Conservation (phyloP, 169 alveolate species). For the Plasmodium vivax region DNA sequence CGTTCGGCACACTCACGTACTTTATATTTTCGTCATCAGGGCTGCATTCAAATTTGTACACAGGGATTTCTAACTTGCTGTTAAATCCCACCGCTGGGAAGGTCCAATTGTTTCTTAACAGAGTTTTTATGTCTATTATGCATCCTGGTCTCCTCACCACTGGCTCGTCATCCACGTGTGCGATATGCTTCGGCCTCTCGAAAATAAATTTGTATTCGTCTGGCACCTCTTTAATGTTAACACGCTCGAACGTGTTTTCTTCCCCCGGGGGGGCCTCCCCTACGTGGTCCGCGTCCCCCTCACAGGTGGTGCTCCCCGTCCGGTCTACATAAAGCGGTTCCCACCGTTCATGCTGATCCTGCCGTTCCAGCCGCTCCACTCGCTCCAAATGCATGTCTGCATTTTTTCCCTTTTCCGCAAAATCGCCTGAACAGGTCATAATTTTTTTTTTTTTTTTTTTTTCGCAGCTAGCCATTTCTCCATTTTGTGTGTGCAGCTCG, state of each 20-base stretch:
- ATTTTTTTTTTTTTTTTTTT: conserved; percentile 3
- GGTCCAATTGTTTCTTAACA: conserved; percentile 85
- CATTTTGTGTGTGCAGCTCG: conserved; percentile 37
- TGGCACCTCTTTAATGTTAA: not conserved
- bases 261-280: not conserved
- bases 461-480: conserved; percentile 1
- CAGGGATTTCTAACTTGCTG: conserved; percentile 86
- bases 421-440: conserved; percentile 50
- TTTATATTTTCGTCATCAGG: conserved; percentile 73
- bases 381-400: not conserved
- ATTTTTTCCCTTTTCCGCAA: conserved; percentile 32
- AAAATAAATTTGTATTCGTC: conserved; percentile 59
- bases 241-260: not conserved
- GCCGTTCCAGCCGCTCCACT: not conserved
- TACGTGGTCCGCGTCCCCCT: not conserved
- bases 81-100: conserved; percentile 91
- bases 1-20: conserved; percentile 84
- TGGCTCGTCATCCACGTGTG: conserved; percentile 85
- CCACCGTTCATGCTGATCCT: not conserved
- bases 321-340: not conserved
- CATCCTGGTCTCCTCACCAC: conserved; percentile 88
- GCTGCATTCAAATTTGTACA: conserved; percentile 79
- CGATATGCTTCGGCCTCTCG: conserved; percentile 62
- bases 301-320: not conserved
- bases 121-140: conserved; percentile 81